Base-by-base conservation (phyloP, 306 rosid species). In the Prunus mira region DNA sequence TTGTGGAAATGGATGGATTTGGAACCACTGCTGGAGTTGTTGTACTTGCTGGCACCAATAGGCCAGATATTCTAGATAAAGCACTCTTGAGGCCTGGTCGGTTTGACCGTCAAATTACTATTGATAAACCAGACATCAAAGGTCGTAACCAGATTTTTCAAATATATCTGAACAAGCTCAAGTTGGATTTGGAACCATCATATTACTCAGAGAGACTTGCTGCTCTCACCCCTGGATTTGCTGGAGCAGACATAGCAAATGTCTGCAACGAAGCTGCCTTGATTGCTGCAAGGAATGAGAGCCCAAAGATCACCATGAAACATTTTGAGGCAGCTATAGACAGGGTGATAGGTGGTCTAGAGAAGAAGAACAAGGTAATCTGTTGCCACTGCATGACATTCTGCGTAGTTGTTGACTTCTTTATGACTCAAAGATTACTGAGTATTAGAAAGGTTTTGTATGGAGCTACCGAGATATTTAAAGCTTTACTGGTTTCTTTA, bases 1-100 rank as follows among this genome's bases (percentile, higher is more conserved):
- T 95, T 82, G 97, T 95, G 25, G 98, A 95, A 82, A 92, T 95
- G 98, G 98, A 95, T 81, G 98, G 98, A 50, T 95, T 95, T 84
- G 97, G 87, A 80, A 90, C 98, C 60, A 92, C 97, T 19, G 1
- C 98, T 80, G 97, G 98, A 18, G 96, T 95, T 73, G 97, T 95
- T 85, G 96, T 92, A 45, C 93, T 95, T 79, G 98, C 98, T 78
- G 98, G 98, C 67, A 95, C 98, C 61, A 92, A 95, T 86, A 88
- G 97, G 69, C 97, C 97, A 78, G 97, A 95, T 84, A 92, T 95
- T 75, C 83, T 95, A 65, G 98, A 95, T 84, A 90, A 90, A 84
- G 98, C 96, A 43, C 85, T 95, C 17, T 84, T 90, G 75, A 89
- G 97, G 71, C 97, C 96, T 47, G 97, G 98, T 67, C 82, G 92